A percentile compares a stretch with the other conserved stretches of the same genome.
These are phyloP conservation scores for Salix viminalis DNA, from an alignment of 345 rosid genomes.

Conservation along the genomic window DNA sequence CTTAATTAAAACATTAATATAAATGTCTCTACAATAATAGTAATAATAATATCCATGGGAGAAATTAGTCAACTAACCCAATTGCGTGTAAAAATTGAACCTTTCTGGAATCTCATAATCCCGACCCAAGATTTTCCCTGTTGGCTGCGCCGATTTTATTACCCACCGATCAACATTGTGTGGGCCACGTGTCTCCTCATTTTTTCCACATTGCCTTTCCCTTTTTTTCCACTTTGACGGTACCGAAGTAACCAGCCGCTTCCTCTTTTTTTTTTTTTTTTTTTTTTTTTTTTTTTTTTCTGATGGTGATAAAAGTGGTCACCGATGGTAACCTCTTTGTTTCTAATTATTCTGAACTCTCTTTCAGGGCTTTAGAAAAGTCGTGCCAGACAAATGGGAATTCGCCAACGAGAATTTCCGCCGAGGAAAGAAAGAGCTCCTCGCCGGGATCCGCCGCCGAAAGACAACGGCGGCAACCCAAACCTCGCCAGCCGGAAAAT, in stretches of 20 bases:
- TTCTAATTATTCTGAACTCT: background rate
- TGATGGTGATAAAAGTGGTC: too few species aligned
- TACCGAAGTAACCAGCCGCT: too few species aligned
- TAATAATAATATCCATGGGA: too few species aligned
- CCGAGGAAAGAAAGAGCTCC: slow-evolving; percentile 47
- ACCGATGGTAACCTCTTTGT: too few species aligned
- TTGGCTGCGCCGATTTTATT: background rate
- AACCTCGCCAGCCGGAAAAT: slow-evolving; percentile 25
- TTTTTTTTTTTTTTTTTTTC: too few species aligned
- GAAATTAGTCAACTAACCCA: too few species aligned
- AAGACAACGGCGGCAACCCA: slow-evolving; percentile 33
- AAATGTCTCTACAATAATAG: too few species aligned
- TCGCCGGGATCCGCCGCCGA: slow-evolving; percentile 48
- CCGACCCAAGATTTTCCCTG: background rate
- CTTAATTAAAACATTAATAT: too few species aligned
- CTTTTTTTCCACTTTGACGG: background rate
- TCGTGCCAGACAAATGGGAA: slow-evolving; percentile 85
- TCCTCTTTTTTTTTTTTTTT: too few species aligned
- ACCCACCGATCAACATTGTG: too few species aligned
- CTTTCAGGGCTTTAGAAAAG: slow-evolving; percentile 63
- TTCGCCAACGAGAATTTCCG: slow-evolving; percentile 69
- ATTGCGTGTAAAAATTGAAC: too few species aligned
- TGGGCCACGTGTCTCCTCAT: background rate
- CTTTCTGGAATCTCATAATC: too few species aligned
- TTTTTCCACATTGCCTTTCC: background rate